These are phyloP conservation scores for Petunia axillaris DNA, from an alignment of 257 asterid genomes.

Conservation along the genomic window DNA sequence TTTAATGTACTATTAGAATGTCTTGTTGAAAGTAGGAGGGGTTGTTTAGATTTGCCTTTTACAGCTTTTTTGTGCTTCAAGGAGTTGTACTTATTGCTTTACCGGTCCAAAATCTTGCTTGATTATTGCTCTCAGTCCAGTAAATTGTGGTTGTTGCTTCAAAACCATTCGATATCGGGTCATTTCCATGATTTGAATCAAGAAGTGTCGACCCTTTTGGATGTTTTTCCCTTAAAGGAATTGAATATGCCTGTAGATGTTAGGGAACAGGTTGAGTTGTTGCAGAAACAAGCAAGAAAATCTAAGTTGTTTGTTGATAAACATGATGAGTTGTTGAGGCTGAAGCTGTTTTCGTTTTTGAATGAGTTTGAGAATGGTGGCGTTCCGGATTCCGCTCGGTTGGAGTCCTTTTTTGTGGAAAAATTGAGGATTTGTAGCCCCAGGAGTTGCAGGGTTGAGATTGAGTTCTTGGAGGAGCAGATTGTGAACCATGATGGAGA, in stretches of 20 bases:
- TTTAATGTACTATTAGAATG: constrained; percentile 64
- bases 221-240: constrained; percentile 69
- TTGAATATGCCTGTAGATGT: constrained; percentile 62
- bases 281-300: constrained; percentile 65
- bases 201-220: constrained; percentile 84
- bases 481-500: constrained; percentile 80
- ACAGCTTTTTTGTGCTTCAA: constrained; percentile 73
- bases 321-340: constrained; percentile 61
- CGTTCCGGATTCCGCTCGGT: constrained; percentile 51
- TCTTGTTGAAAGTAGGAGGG: constrained; percentile 47
- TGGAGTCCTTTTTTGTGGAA: constrained; percentile 56
- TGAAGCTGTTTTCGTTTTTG: constrained; percentile 66
- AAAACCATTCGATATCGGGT: constrained; percentile 68
- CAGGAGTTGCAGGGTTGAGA: constrained; percentile 65
- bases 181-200: constrained; percentile 84
- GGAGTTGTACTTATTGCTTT: constrained; percentile 90
- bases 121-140: constrained; percentile 73
- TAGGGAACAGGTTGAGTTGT: constrained; percentile 67
- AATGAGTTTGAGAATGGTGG: constrained; percentile 70
- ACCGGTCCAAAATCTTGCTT: constrained; percentile 78
- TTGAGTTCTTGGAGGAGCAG: constrained; percentile 92
- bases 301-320: constrained; percentile 55
- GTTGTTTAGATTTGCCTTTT: constrained; percentile 39
- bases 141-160: constrained; percentile 88
- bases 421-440: constrained; percentile 58